These are phyloP conservation scores for Saxispiralis lemnorum DNA, from an alignment of 495 filamentous ascomycete genomes.

Conservation along the genomic window DNA sequence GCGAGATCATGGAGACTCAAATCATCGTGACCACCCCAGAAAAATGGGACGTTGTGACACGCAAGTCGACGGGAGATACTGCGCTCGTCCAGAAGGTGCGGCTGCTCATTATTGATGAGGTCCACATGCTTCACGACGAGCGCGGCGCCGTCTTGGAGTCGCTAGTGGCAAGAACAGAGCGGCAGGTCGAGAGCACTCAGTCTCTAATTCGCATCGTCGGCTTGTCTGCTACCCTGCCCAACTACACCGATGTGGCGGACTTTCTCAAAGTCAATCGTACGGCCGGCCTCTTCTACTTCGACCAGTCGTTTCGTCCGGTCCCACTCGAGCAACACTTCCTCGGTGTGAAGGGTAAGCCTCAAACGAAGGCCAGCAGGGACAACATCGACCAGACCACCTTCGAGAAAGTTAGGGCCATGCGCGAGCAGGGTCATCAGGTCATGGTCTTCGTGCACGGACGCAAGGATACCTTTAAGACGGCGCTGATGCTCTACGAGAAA, in stretches of 20 bases:
- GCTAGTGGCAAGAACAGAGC: conserved; percentile 79
- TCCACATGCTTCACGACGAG: conserved; percentile 98
- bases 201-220: conserved; percentile 91
- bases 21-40: conserved; percentile 98
- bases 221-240: conserved; percentile 85
- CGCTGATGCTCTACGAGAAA: conserved; percentile 69
- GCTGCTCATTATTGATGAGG: conserved; percentile 93
- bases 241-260: conserved; percentile 89
- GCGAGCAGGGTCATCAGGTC: conserved; percentile 71
- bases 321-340: conserved; percentile 96
- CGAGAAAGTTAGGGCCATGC: conserved; percentile 90
- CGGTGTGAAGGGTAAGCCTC: conserved; percentile 81
- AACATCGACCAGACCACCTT: conserved; percentile 74
- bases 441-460: conserved; percentile 99
- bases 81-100: conserved; percentile 95
- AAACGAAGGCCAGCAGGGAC: conserved; percentile 58
- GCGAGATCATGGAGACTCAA: conserved; percentile 86
- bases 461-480: conserved; percentile 80
- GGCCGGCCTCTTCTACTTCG: conserved; percentile 92
- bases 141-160: conserved; percentile 91
- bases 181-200: conserved; percentile 95
- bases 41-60: conserved; percentile 97
- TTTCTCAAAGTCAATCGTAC: conserved; percentile 90
- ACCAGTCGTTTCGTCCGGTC: conserved; percentile 85
- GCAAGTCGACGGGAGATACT: conserved; percentile 92